Conservation (phyloP, 2,329 filamentous ascomycete species). For the Pyrenochaeta sp. region DNA sequence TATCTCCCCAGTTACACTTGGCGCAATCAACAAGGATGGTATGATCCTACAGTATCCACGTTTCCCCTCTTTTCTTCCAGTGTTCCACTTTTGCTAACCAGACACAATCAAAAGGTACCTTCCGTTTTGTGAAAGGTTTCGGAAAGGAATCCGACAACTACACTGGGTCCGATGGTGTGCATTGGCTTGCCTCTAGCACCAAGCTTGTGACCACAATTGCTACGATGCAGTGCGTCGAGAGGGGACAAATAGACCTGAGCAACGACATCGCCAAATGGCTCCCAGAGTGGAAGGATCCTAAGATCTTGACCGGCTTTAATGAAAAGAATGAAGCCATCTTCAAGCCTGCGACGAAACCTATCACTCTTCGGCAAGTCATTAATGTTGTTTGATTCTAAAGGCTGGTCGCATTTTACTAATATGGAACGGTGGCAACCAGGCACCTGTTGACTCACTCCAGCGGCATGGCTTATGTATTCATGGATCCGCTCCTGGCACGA, state of each 20-base stretch:
- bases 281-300: constrained; percentile 19
- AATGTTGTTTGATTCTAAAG: no score
- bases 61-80: no score
- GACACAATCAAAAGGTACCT: no score
- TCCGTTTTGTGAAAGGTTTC: background rate
- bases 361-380: constrained; percentile 3
- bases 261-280: constrained; percentile 14
- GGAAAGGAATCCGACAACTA: background rate
- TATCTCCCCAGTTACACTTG: no score
- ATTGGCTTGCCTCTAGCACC: constrained; percentile 36
- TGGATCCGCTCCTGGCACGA: no score
- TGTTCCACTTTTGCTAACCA: no score
- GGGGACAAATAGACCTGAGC: constrained; percentile 21
- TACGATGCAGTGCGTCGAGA: constrained; percentile 26
- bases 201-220: constrained; percentile 26
- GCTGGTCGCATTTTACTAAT: no score
- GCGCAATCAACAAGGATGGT: no score
- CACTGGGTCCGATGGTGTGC: constrained; percentile 16
- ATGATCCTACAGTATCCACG: no score
- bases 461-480: no score
- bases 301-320: constrained; percentile 9
- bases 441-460: no score
- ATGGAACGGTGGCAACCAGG: no score
- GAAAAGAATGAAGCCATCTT: constrained; percentile 1
- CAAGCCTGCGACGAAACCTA: background rate